Conservation (phyloP, 2,329 filamentous ascomycete species). For the Tolypocladium cylindrosporum region DNA sequence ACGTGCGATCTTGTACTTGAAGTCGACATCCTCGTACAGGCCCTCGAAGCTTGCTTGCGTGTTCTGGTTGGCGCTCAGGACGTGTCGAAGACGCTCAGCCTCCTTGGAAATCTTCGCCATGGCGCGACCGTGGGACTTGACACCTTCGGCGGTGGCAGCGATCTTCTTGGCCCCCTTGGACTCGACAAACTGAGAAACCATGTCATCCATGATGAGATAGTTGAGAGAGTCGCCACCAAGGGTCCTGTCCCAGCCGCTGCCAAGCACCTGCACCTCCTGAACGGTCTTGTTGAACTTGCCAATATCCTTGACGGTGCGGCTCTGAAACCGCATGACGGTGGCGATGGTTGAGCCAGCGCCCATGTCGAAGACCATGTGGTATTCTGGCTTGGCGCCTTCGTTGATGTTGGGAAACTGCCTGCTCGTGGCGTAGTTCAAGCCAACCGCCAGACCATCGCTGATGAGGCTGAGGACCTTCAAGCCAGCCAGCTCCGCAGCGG, state of each 20-base stretch:
- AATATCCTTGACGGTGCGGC: conserved; percentile 78
- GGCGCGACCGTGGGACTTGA: conserved; percentile 70
- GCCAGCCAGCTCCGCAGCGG: conserved; percentile 80
- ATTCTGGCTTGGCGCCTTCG: conserved; percentile 76
- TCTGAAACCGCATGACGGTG: conserved; percentile 82
- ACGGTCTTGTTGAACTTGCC: conserved; percentile 94
- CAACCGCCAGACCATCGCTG: conserved; percentile 85
- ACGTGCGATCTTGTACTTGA: conserved; percentile 80
- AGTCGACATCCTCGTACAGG: conserved; percentile 83
- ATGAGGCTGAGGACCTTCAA: conserved; percentile 77
- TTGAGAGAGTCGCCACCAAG: conserved; percentile 89
- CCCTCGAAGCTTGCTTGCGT: conserved; percentile 76
- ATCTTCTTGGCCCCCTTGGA: conserved; percentile 57
- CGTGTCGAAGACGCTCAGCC: conserved; percentile 74
- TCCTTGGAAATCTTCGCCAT: conserved; percentile 91
- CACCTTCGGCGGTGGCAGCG: conserved; percentile 48
- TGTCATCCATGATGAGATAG: conserved; percentile 78
- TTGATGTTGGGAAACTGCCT: conserved; percentile 79
- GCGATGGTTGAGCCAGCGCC: conserved; percentile 90
- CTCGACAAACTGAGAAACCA: conserved; percentile 69
- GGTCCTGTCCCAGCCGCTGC: conserved; percentile 78
- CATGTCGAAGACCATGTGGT: conserved; percentile 95
- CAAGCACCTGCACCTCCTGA: conserved; percentile 86
- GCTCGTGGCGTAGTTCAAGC: conserved; percentile 87
- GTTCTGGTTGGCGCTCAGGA: conserved; percentile 87